Conservation (phyloP, 768 basidiomycete genomes). For the Collybiopsis luxurians region DNA sequence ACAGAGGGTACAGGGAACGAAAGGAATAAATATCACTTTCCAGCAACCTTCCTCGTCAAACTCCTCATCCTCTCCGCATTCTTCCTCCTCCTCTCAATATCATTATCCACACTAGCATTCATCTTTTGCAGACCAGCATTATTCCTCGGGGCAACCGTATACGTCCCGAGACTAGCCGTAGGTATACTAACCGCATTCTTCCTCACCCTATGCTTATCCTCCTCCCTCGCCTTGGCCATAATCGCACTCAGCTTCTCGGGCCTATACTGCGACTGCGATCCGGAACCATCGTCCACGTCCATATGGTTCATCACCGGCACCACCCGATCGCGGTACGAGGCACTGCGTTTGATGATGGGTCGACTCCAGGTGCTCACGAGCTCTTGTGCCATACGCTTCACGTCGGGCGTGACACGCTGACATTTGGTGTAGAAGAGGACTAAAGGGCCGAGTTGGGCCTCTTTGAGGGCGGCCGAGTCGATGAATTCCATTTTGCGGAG, state of each 20-base stretch:
- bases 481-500: slow-evolving; percentile 90
- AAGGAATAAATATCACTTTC: slow-evolving; percentile 15
- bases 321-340: slow-evolving; percentile 74
- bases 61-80: slow-evolving; percentile 71
- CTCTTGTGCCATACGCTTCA: slow-evolving; percentile 77
- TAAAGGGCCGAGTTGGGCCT: slow-evolving; percentile 85
- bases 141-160: slow-evolving; percentile 72
- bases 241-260: slow-evolving; percentile 67
- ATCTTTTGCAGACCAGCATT: slow-evolving; percentile 50
- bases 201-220: slow-evolving; percentile 65
- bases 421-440: slow-evolving; percentile 96
- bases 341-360: slow-evolving; percentile 87
- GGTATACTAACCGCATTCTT: slow-evolving; percentile 87
- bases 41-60: slow-evolving; percentile 49
- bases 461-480: slow-evolving; percentile 86
- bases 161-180: slow-evolving; percentile 68
- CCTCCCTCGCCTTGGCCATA: slow-evolving; percentile 61
- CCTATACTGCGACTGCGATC: slow-evolving; percentile 18
- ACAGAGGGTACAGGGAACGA: too few relatives aligned
- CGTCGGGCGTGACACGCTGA: slow-evolving; percentile 81
- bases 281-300: slow-evolving; percentile 22
- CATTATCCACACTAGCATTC: slow-evolving; percentile 65
- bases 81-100: slow-evolving; percentile 70
- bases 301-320: slow-evolving; percentile 51
- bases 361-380: slow-evolving; percentile 87